Percentiles rank a stretch among this genome's conserved stretches.
Conservation (phyloP, 768 basidiomycete species). For the Russula brevipes region DNA sequence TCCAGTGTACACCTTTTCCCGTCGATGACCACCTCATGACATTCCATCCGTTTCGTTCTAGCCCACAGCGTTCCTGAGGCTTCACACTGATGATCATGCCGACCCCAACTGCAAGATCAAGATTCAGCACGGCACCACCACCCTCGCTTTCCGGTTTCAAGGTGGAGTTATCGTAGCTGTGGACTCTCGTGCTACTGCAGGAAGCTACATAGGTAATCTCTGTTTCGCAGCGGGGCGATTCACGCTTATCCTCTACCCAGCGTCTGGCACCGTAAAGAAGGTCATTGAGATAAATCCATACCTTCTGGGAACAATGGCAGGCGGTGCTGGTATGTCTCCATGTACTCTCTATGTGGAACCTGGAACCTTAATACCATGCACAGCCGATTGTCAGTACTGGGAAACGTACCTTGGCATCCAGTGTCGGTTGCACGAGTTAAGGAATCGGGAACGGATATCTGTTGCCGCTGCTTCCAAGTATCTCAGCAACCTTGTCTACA, state of each 20-base stretch:
- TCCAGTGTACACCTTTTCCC: neutral
- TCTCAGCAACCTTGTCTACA: slow-evolving; percentile 93
- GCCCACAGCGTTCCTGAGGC: slow-evolving; percentile 85
- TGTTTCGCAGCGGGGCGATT: neutral
- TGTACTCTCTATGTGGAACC: neutral
- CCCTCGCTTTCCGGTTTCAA: slow-evolving; percentile 92
- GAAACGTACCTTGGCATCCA: slow-evolving; percentile 99
- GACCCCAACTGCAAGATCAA: slow-evolving; percentile 95
- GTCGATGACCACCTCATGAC: neutral
- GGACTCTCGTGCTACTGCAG: slow-evolving; percentile 96
- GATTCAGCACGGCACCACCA: slow-evolving; percentile 98
- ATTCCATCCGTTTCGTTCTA: slow-evolving; percentile 32
- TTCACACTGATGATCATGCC: slow-evolving; percentile 94
- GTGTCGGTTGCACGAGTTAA: slow-evolving; percentile 92
- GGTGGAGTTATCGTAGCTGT: slow-evolving; percentile 99
- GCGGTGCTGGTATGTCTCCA: slow-evolving; percentile 76
- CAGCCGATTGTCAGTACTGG: slow-evolving; percentile 95
- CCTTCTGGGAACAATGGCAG: slow-evolving; percentile 98
- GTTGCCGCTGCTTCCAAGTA: slow-evolving; percentile 99
- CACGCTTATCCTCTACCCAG: slow-evolving; percentile 37
- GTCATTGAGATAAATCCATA: slow-evolving; percentile 99
- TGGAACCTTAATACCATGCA: neutral
- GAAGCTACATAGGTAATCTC: slow-evolving; percentile 86
- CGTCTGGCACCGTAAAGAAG: slow-evolving; percentile 97
- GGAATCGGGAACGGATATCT: slow-evolving; percentile 94